Base-by-base conservation (phyloP, 495 filamentous ascomycete genomes). In the Neurospora pannonica region DNA sequence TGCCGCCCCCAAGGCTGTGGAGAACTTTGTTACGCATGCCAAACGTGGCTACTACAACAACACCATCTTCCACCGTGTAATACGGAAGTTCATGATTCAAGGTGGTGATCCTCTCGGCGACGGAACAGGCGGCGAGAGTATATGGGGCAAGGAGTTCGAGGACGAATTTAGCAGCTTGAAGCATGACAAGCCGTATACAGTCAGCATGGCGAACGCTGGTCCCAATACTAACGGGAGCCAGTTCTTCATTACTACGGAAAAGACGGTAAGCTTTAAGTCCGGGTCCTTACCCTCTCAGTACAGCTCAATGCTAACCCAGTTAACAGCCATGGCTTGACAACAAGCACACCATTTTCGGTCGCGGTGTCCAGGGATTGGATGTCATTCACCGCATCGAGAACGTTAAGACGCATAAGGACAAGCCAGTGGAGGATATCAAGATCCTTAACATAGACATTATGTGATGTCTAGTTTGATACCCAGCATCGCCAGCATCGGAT, bases 201-300 rank as follows among this genome's bases (percentile, higher is more conserved):
- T 98, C 39, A 94, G 92, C 75, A 98, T 98, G 95, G 96, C 96
- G 9, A 99, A 99, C 82, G 95, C 96, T 0, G 96, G 96, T 0
- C 92, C 93, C 0, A 96, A 90, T 74, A 91, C 88, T 21, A 90
- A 90, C 75, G 89, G 88, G 24, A 93, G 91, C 74, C 96, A 99
- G 82, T 99, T 99, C 82, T 99, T 99, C 77, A 97, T 99, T 74
- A 98, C 96, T 7, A 98, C 96, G 2, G 96, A 98, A 81, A 96
- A 96, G 84, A 93, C 96, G 15, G 88, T 89, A 79, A 82, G 86
- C 83, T 72, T 60, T 31, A 43, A 42, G 40, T n/a, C 71, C 71
- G 15, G 17, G 9, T 48, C 24, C 5, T 42, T 17, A n/a, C 40
- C 4, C 10, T 24, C 9, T 4, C n/a, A 11, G 10, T 54, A 28